Percentiles rank a stretch among this genome's conserved stretches.
phyloP scores from a whole-genome alignment of 2,329 filamentous ascomycete species.

The Sporothrix sp. region DNA sequence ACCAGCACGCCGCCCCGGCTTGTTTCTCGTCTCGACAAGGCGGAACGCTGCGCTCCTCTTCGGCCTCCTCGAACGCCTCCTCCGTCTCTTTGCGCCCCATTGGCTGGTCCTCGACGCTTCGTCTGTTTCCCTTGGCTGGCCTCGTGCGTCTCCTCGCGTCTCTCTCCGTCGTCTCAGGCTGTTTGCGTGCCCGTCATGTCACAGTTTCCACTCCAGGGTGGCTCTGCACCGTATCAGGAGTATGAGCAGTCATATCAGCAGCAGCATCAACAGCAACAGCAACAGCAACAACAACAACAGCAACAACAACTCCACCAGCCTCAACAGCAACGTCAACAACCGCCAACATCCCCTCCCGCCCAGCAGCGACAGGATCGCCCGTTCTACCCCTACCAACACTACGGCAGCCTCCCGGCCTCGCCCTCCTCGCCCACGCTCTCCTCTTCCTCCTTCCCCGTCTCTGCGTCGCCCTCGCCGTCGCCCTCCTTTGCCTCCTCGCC shows the following conservation, averaged over 20 bases:
- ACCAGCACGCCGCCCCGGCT: constrained; percentile 12
- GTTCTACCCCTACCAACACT: constrained; percentile 5
- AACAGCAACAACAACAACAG: background rate
- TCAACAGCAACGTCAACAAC: background rate
- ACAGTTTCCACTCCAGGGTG: constrained; percentile 40
- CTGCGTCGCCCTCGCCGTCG: constrained; percentile 3
- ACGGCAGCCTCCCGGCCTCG: constrained; percentile 14
- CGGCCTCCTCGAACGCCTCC: background rate
- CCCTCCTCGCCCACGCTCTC: constrained; percentile 17
- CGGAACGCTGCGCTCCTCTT: background rate
- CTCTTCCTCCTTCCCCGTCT: constrained; percentile 3
- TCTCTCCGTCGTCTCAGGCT: constrained; percentile 7
- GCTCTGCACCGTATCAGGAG: constrained; percentile 24
- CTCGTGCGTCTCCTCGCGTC: constrained; percentile 13
- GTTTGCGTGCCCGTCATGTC: constrained; percentile 38
- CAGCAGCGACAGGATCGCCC: constrained; percentile 4
- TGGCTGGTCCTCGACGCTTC: constrained; percentile 19
- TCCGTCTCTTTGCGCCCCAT: constrained; percentile 20
- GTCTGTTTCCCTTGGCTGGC: constrained; percentile 1
- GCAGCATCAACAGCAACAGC: background rate
- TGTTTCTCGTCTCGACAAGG: constrained; percentile 2
- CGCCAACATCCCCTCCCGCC: background rate
- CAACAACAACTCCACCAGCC: background rate
- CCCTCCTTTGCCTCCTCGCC: constrained; percentile 5
- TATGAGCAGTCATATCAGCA: background rate